Evolutionary conservation across 768 basidiomycete genomes (phyloP).

Genomic region (Vararia minispora): DNA sequence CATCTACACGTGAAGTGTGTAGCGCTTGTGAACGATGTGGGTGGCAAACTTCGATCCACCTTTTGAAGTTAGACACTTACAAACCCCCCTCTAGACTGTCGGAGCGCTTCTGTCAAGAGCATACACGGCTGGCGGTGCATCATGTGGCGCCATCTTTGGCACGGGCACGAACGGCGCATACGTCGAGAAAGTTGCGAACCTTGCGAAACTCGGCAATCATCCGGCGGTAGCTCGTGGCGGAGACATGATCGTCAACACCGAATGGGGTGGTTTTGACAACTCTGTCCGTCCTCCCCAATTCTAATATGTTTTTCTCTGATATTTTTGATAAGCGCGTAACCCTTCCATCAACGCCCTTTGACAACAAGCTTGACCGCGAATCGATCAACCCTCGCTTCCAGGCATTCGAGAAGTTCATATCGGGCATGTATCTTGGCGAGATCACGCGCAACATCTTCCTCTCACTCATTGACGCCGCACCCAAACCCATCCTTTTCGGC

Average conservation of each 20-base stretch:
- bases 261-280: slow-evolving; percentile 99
- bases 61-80: neutral
- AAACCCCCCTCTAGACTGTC: slow-evolving; percentile 57
- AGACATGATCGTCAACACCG: slow-evolving; percentile 91
- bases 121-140: slow-evolving; percentile 86
- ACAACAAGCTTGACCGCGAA: slow-evolving; percentile 85
- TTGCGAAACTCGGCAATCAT: slow-evolving; percentile 69
- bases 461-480: slow-evolving; percentile 67
- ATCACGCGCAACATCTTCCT: slow-evolving; percentile 79
- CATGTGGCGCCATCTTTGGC: slow-evolving; percentile 89
- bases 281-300: slow-evolving; percentile 31
- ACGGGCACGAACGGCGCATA: slow-evolving; percentile 99
- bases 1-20: slow-evolving; percentile 87
- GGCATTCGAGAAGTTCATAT: slow-evolving; percentile 96
- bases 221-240: slow-evolving; percentile 50
- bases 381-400: slow-evolving; percentile 91
- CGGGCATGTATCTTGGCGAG: slow-evolving; percentile 98
- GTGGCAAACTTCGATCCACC: slow-evolving; percentile 17
- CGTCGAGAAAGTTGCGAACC: slow-evolving; percentile 76
- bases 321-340: slow-evolving; percentile 47
- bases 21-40: slow-evolving; percentile 89
- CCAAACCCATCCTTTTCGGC: slow-evolving; percentile 62
- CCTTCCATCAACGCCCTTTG: slow-evolving; percentile 81
- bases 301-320: neutral
- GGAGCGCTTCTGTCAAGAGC: slow-evolving; percentile 89